These are phyloP conservation scores for Boletus subparvulus DNA, from an alignment of 768 basidiomycete species.

Conservation along the genomic window DNA sequence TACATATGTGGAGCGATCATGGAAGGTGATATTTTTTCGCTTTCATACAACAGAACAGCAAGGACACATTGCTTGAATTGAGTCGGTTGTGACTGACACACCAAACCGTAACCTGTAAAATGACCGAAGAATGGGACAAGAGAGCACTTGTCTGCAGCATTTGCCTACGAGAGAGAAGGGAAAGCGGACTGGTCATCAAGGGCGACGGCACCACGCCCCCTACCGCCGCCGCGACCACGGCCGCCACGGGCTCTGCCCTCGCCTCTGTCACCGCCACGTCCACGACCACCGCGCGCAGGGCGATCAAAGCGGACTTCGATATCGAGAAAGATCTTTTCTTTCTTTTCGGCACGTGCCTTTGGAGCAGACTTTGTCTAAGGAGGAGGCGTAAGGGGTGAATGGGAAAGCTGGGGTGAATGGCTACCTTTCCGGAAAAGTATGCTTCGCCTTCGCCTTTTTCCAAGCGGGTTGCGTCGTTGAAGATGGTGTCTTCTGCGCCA, in stretches of 20 bases:
- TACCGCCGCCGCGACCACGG: slow-evolving; percentile 43
- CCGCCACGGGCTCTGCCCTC: slow-evolving; percentile 48
- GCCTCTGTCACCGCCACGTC: slow-evolving; percentile 48
- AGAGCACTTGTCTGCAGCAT: slow-evolving; percentile 7
- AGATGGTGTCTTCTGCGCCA: slow-evolving; percentile 64
- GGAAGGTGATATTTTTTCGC: slow-evolving; percentile 8
- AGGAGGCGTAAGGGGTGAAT: neutral
- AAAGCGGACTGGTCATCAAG: slow-evolving; percentile 84
- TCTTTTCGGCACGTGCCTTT: slow-evolving; percentile 75
- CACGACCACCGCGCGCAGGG: slow-evolving; percentile 66
- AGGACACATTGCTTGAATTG: slow-evolving; percentile 7
- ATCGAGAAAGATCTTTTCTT: slow-evolving; percentile 89
- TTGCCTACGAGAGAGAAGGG: slow-evolving; percentile 71
- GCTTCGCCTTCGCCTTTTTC: slow-evolving; percentile 64
- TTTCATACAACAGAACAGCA: slow-evolving; percentile 15
- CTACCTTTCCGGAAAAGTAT: slow-evolving; percentile 91
- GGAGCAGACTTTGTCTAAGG: slow-evolving; percentile 59
- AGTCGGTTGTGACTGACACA: slow-evolving; percentile 8
- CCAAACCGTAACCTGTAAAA: slow-evolving; percentile 13
- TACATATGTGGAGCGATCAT: slow-evolving; percentile 5
- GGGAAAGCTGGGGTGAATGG: slow-evolving; percentile 15
- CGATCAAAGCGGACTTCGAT: slow-evolving; percentile 89
- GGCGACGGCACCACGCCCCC: slow-evolving; percentile 43
- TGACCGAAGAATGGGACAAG: slow-evolving; percentile 3
- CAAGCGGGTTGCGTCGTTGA: slow-evolving; percentile 70